Base-by-base conservation (phyloP, 768 basidiomycete genomes). In the Cystofilobasidium bisporidii region DNA sequence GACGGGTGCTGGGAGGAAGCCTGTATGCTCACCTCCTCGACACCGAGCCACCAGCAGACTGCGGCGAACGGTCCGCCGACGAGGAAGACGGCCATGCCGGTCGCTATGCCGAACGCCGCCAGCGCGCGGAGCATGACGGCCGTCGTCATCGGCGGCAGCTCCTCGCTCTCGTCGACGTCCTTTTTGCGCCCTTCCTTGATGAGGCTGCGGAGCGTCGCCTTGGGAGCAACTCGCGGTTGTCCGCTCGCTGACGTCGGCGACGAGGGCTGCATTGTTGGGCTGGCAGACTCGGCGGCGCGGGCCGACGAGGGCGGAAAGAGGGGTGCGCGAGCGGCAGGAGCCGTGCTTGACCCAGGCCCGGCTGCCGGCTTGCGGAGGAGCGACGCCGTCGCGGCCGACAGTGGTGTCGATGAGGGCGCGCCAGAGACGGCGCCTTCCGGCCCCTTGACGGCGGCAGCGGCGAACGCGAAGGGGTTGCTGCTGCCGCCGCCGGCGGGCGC, bases 21-120 rank as follows among this genome's bases (percentile, higher is more conserved):
- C n/a, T n/a, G n/a, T n/a, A n/a, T n/a, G n/a, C 65, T 0, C 15
- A 66, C 65, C 59, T 66, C 58, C 20, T 66, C 58, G 9, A 66
- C 65, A 2, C 58, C 65, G 17, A 66, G 30, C 65, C 65, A 66
- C 65, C 65, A 66, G 24, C 65, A 66, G 5, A 50, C 28, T 0
- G 45, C 58, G 9, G 24, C 65, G 0, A 48, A 48, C 12, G 65
- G 65, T 0, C 57, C 20, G 10, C 57, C 65, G 14, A 61, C 65
- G 8, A 66, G 41, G 17, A 38, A 20, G 2, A 66, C 30, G 0
- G 65, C 65, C 2, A 66, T 20, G 0, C 30, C 57, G 5, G 65
- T 66, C 24, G 65, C 65, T 0, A 53, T 9, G 28, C 45, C 65
- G n/a, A 66, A 45, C 0, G 65, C 65, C 5, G n/a, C 58, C 24